Percentiles rank a stretch among this genome's conserved stretches.
These are phyloP conservation scores for Phytophthora citricola DNA, from an alignment of 352 stramenopile genomes.

Conservation along the genomic window DNA sequence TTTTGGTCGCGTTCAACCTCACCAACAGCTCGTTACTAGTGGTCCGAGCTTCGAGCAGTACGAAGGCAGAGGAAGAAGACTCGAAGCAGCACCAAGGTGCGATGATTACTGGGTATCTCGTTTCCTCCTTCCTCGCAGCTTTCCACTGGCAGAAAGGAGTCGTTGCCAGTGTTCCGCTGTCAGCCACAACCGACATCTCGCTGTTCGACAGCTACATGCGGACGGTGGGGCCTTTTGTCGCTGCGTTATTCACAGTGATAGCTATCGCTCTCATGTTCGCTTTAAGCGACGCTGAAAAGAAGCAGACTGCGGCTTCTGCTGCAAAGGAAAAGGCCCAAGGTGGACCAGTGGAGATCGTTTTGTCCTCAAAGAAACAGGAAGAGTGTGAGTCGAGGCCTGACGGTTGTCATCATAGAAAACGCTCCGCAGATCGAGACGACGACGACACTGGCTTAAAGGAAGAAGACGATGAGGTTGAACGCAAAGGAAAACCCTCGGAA, in stretches of 20 bases:
- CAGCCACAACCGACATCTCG: conserved; percentile 19
- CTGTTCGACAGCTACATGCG: conserved; percentile 68
- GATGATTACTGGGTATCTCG: conserved; percentile 57
- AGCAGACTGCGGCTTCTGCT: conserved; percentile 9
- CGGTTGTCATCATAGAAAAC: conserved; percentile 18
- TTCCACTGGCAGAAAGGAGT: conserved; percentile 83
- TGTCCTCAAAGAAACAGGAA: conserved; percentile 36
- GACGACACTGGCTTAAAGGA: conserved; percentile 7
- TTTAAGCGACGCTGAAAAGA: conserved; percentile 55
- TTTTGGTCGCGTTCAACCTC: conserved; percentile 91
- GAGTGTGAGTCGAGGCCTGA: neutral
- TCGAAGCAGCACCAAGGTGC: conserved; percentile 34
- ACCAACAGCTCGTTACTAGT: conserved; percentile 89
- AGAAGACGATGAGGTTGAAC: conserved; percentile 6
- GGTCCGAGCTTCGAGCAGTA: conserved; percentile 53
- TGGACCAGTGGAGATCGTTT: conserved; percentile 24
- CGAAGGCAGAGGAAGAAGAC: conserved; percentile 6
- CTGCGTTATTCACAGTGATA: conserved; percentile 58
- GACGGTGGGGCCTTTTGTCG: conserved; percentile 48
- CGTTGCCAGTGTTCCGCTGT: conserved; percentile 43
- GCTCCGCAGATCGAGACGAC: conserved; percentile 28
- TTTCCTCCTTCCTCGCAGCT: conserved; percentile 70
- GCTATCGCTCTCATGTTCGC: conserved; percentile 60
- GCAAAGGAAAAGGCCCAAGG: conserved; percentile 14
- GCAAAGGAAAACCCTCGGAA: conserved; percentile 1